Evolutionary conservation across 441 rosid genomes (phyloP).

Genomic region (Eutrema salsugineum): DNA sequence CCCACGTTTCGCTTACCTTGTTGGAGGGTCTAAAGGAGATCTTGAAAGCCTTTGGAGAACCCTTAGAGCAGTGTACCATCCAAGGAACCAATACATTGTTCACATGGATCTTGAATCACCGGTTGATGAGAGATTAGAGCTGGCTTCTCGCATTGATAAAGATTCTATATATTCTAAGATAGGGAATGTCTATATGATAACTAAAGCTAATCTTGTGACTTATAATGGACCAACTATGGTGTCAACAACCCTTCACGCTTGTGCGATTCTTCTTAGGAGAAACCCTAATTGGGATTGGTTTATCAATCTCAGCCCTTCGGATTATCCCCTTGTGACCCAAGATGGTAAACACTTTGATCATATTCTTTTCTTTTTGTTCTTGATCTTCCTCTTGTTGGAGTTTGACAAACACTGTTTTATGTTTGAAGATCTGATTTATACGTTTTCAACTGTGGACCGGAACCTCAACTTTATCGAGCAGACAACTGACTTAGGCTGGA

Average conservation of each 20-base stretch:
- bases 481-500: constrained; percentile 78
- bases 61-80: constrained; percentile 84
- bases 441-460: constrained; percentile 63
- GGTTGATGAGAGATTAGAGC: constrained; percentile 65
- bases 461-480: constrained; percentile 80
- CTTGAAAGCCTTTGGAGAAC: constrained; percentile 92
- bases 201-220: constrained; percentile 94
- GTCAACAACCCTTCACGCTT: constrained; percentile 92
- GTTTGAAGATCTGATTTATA: constrained; percentile 65
- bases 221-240: constrained; percentile 98
- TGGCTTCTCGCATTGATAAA: constrained; percentile 58
- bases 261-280: constrained; percentile 81
- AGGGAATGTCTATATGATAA: constrained; percentile 79
- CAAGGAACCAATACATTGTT: constrained; percentile 77
- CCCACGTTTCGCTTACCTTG: constrained; percentile 93
- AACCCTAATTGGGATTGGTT: constrained; percentile 95
- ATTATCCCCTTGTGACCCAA: constrained; percentile 96
- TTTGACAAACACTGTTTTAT: not conserved
- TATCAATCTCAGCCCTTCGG: constrained; percentile 96
- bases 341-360: constrained; percentile 55
- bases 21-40: constrained; percentile 93
- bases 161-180: constrained; percentile 56
- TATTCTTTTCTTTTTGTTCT: not conserved
- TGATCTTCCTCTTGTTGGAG: not conserved
- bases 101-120: constrained; percentile 93